Evolutionary conservation across 768 basidiomycete species (phyloP).

Genomic region (Mycena belliarum): DNA sequence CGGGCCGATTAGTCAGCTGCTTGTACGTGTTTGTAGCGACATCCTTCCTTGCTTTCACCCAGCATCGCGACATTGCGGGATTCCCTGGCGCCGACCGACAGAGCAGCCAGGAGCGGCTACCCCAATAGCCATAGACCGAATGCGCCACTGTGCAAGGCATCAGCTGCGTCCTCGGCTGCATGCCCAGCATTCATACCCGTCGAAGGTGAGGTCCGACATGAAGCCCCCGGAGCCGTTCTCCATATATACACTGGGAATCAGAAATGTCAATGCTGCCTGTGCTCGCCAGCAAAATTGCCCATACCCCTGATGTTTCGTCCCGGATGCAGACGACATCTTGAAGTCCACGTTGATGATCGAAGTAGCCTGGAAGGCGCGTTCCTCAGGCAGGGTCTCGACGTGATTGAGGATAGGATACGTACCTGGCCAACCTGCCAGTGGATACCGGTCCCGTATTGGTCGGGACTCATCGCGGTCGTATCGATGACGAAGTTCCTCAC

Average conservation of each 20-base stretch:
- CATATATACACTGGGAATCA: conserved; percentile 42
- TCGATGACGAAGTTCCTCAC: conserved; percentile 48
- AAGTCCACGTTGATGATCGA: conserved; percentile 43
- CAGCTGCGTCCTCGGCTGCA: not conserved
- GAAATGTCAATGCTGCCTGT: no score
- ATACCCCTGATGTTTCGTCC: conserved; percentile 39
- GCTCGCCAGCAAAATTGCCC: not conserved
- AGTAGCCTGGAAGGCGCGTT: conserved; percentile 41
- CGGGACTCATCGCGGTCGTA: conserved; percentile 32
- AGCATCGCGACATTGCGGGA: no score
- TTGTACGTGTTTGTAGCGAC: no score
- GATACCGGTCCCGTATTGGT: conserved; percentile 36
- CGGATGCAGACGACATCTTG: conserved; percentile 6
- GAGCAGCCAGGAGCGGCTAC: no score
- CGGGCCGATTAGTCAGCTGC: no score
- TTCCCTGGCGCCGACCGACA: no score
- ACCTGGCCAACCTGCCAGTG: conserved; percentile 46
- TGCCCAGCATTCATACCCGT: not conserved
- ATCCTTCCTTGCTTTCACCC: no score
- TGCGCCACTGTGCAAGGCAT: not conserved
- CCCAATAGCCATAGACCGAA: conserved; percentile 8
- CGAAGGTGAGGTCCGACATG: conserved; percentile 30
- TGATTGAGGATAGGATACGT: no score
- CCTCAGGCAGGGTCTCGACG: no score
- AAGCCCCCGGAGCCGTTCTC: conserved; percentile 50